These are phyloP conservation scores for Moricandia moricandioides DNA, from an alignment of 345 rosid species.

Conservation along the genomic window DNA sequence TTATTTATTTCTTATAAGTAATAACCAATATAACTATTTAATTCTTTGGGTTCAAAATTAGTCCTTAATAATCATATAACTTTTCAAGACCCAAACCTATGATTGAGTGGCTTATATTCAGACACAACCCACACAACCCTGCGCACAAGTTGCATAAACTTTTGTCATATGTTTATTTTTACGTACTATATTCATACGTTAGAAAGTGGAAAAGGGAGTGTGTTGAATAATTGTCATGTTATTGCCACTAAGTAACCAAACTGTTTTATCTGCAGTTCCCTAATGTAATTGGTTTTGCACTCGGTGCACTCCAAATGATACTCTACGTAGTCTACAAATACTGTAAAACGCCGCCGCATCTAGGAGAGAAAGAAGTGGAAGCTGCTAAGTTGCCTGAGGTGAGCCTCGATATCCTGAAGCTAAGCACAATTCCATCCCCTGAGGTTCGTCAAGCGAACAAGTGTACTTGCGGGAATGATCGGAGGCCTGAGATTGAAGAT, in stretches of 20 bases:
- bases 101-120: no score
- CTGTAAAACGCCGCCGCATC: conserved; percentile 30
- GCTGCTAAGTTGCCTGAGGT: conserved; percentile 35
- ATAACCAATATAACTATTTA: no score
- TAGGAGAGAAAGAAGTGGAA: conserved; percentile 34
- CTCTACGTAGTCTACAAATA: conserved; percentile 45
- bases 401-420: conserved; percentile 33
- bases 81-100: no score
- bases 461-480: conserved; percentile 34
- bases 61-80: no score
- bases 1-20: no score
- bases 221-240: not conserved
- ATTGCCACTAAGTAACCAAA: not conserved
- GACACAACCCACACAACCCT: no score
- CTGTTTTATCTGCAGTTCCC: conserved; percentile 39
- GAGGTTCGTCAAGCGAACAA: conserved; percentile 27
- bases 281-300: conserved; percentile 45
- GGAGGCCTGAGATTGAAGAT: conserved; percentile 29
- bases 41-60: no score
- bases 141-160: no score
- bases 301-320: conserved; percentile 54
- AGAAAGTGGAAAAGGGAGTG: conserved; percentile 31
- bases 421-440: conserved; percentile 27
- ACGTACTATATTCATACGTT: conserved; percentile 38
- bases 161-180: conserved; percentile 39